Base-by-base conservation (phyloP, 768 basidiomycete genomes). In the Boletus patriciae region DNA sequence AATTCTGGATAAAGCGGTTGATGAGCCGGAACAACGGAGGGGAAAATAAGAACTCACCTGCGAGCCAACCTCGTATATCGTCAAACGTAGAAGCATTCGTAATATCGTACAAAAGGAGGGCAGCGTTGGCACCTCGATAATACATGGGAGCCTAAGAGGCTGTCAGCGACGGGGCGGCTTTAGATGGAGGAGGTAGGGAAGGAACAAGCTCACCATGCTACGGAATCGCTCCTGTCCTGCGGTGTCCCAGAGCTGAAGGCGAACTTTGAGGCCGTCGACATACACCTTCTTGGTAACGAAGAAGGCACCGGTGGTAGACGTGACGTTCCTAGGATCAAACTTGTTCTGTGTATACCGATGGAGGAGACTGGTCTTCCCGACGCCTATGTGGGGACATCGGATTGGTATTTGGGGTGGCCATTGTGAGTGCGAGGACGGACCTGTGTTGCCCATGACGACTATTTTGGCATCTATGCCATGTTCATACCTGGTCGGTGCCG, bases 61-160 rank as follows among this genome's bases (percentile, higher is more conserved):
- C 88, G 50, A 92, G 81, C 94, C 94, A 98, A 61, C 90, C 89
- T 62, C 87, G 83, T 65, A 97, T 84, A 71, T 95, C 94, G 59
- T 92, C 86, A 77, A 98, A 94, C 27, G 90, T 89, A 54, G 87
- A 79, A 57, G 83, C 82, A 75, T 92, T 92, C 68, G 95, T 95
- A 64, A 96, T 92, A 80, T 98, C 94, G 76, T 98, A 98, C 70
- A 96, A 81, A 64, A 97, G 80, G 60, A 98, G 82, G 37, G 94
- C 94, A 62, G 94, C 94, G 70, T 95, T 91, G 66, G 94, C 92
- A 70, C 93, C 93, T 76, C 93, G 86, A 81, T 95, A 95, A 78
- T 95, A 96, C 88, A 96, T 94, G 63, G 92, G 92, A 65, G 94
- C 94, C 92, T 92, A 65, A 47, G 44, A 44, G 44, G 34, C 45